phyloP scores from a whole-genome alignment of 495 filamentous ascomycete species.

The Daldinia concentrica region DNA sequence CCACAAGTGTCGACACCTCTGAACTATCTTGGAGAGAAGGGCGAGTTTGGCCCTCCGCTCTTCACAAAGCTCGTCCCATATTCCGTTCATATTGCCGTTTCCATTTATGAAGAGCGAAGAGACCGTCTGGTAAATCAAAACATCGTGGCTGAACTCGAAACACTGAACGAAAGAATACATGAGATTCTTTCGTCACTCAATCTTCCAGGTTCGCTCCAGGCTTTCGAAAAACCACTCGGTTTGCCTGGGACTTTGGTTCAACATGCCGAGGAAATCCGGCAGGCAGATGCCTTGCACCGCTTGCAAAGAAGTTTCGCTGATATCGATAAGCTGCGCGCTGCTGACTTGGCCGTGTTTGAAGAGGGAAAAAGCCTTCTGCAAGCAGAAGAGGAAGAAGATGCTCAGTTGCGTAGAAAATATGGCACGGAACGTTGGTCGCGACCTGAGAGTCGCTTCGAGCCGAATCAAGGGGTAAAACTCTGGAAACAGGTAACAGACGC shows the following conservation, averaged over 20 bases:
- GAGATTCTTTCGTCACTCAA: conserved; percentile 85
- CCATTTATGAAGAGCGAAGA: conserved; percentile 91
- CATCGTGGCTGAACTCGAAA: conserved; percentile 86
- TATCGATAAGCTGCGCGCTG: conserved; percentile 82
- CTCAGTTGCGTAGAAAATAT: conserved; percentile 75
- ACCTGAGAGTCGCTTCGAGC: conserved; percentile 65
- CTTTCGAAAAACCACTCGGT: conserved; percentile 92
- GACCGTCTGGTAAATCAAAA: conserved; percentile 87
- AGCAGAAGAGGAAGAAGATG: conserved; percentile 85
- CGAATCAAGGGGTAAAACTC: conserved; percentile 74
- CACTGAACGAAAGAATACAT: conserved; percentile 79
- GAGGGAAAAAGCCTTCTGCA: conserved; percentile 81
- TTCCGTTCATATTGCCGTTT: conserved; percentile 92
- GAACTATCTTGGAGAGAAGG: conserved; percentile 79
- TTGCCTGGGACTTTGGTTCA: conserved; percentile 84
- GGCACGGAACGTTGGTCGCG: conserved; percentile 90
- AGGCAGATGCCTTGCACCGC: conserved; percentile 82
- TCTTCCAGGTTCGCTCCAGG: conserved; percentile 91
- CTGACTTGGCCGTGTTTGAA: conserved; percentile 76
- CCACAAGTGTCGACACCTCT: conserved; percentile 83
- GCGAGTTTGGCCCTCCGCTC: conserved; percentile 80
- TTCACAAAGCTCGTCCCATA: conserved; percentile 95
- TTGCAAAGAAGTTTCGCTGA: conserved; percentile 82
- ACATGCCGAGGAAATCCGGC: conserved; percentile 95
- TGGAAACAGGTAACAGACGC: conserved; percentile 81